phyloP scores from a whole-genome alignment of 176 grass and related monocot genomes.

The Miscanthus lutarioriparius region DNA sequence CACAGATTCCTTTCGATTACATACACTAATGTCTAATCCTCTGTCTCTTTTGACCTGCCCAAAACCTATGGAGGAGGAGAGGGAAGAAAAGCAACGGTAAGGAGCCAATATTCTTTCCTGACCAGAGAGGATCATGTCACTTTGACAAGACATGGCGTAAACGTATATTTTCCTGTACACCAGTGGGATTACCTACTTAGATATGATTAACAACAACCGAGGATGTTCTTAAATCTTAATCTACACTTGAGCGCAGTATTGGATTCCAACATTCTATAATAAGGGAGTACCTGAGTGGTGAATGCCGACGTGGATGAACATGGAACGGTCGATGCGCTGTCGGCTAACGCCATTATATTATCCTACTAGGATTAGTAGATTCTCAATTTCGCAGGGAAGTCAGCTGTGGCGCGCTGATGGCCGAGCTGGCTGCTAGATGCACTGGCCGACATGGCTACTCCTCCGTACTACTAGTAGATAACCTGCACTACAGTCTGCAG shows the following conservation, averaged over 20 bases:
- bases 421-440: too few species aligned
- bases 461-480: not conserved
- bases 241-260: not conserved
- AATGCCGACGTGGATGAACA: not conserved
- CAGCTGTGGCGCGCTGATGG: not conserved
- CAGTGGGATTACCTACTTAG: not conserved
- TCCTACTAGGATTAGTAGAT: too few species aligned
- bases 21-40: not conserved
- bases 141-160: not conserved
- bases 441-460: not conserved
- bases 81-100: constrained; percentile 40
- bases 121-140: not conserved
- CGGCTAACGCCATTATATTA: too few species aligned
- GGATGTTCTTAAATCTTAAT: not conserved
- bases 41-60: not conserved
- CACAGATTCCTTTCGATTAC: not conserved
- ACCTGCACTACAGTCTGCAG: not conserved
- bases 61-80: not conserved
- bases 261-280: not conserved
- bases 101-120: constrained; percentile 18
- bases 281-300: not conserved
- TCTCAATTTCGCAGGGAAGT: not conserved
- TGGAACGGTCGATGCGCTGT: too few species aligned
- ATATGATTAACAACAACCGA: not conserved
- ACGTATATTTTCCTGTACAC: not conserved